Evolutionary conservation across 139 green algal genomes (phyloP).

Genomic region (Closterium sp.): DNA sequence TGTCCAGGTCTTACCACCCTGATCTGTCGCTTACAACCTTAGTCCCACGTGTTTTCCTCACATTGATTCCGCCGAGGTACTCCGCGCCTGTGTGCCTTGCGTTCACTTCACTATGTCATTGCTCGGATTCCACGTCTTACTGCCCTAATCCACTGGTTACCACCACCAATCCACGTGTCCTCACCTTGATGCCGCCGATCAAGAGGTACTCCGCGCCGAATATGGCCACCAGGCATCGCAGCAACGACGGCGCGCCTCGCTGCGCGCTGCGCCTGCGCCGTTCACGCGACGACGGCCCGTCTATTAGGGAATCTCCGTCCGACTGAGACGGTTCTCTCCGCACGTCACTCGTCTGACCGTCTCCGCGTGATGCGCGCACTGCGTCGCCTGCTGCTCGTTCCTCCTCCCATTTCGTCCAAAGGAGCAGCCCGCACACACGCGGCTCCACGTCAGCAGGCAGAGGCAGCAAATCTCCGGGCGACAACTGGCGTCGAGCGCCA

Average conservation of each 20-base stretch:
- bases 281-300: neutral
- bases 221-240: slow-evolving; percentile 9
- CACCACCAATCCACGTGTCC: neutral
- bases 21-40: no score
- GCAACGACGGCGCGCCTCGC: neutral
- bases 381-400: neutral
- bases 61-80: no score
- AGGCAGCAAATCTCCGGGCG: slow-evolving; percentile 15
- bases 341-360: neutral
- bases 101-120: no score
- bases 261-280: neutral
- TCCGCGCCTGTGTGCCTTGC: no score
- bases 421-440: neutral
- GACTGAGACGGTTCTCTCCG: neutral
- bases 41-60: no score
- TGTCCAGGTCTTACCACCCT: no score
- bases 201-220: slow-evolving; percentile 10
- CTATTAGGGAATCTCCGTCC: neutral
- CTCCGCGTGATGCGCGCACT: neutral
- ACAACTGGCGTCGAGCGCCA: slow-evolving; percentile 23
- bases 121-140: no score
- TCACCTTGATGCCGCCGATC: slow-evolving; percentile 34
- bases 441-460: slow-evolving; percentile 9
- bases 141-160: neutral
- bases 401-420: slow-evolving; percentile 31